Percentiles rank a stretch among this genome's conserved stretches.
Evolutionary conservation across 768 basidiomycete species (phyloP).

Genomic region (Naganishia randhawae): DNA sequence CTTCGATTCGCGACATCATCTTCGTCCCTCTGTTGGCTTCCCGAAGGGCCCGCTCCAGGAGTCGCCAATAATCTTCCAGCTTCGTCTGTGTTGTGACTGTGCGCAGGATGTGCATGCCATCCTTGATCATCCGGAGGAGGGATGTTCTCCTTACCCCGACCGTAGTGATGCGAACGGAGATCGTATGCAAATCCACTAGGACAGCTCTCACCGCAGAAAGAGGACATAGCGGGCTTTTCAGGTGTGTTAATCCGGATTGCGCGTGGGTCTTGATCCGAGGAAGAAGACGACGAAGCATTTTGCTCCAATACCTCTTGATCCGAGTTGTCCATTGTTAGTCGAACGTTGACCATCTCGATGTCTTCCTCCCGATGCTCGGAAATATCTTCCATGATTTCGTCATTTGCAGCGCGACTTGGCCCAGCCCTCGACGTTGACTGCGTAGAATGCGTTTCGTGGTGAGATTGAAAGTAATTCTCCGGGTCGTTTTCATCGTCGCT

Average conservation of each 20-base stretch:
- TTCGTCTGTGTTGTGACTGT: conserved; percentile 1
- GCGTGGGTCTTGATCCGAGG: neutral
- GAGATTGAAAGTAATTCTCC: neutral
- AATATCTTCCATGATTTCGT: neutral
- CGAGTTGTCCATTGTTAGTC: conserved; percentile 8
- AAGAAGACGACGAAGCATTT: neutral
- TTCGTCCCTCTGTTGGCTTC: neutral
- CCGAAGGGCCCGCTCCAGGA: conserved; percentile 9
- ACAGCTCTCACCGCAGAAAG: neutral
- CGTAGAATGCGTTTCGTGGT: neutral
- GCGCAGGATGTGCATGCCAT: neutral
- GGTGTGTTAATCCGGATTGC: neutral
- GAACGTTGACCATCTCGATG: neutral
- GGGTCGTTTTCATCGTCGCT: conserved; percentile 13
- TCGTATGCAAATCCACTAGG: neutral
- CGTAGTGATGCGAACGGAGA: conserved; percentile 11
- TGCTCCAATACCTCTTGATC: conserved; percentile 7
- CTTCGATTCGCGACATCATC: neutral
- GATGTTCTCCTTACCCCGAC: conserved; percentile 14
- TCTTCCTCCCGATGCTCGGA: neutral
- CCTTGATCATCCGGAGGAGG: neutral
- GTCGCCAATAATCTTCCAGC: conserved; percentile 1
- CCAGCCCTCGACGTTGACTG: neutral
- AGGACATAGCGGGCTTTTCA: neutral
- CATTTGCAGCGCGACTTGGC: neutral